These are phyloP conservation scores for Podospora pseudoanserina DNA, from an alignment of 495 filamentous ascomycete genomes.

Conservation along the genomic window DNA sequence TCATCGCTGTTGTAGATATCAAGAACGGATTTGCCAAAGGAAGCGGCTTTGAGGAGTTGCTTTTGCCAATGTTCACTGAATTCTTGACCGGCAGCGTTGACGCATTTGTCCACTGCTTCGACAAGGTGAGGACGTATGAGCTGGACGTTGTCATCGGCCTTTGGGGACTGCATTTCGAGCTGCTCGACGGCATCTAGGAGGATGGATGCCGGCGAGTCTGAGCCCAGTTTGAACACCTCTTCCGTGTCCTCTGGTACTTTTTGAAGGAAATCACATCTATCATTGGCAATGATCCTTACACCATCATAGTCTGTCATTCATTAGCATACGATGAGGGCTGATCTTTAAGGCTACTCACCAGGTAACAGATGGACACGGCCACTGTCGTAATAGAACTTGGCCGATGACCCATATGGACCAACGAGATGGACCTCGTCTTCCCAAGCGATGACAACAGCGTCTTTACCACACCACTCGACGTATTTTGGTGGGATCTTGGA, in stretches of 20 bases:
- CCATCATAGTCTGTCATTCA: slow-evolving; percentile 75
- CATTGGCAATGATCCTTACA: slow-evolving; percentile 79
- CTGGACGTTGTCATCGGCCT: slow-evolving; percentile 96
- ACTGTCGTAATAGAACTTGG: slow-evolving; percentile 81
- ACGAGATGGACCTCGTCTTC: slow-evolving; percentile 98
- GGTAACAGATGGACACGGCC: slow-evolving; percentile 83
- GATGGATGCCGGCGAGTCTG: slow-evolving; percentile 75
- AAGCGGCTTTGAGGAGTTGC: slow-evolving; percentile 87
- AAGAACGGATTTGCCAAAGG: slow-evolving; percentile 93
- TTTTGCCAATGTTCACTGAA: slow-evolving; percentile 92
- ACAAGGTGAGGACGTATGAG: slow-evolving; percentile 80
- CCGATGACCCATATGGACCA: slow-evolving; percentile 72
- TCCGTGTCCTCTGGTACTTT: slow-evolving; percentile 86
- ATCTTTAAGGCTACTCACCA: slow-evolving; percentile 53
- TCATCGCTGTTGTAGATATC: slow-evolving; percentile 97
- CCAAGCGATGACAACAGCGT: slow-evolving; percentile 92
- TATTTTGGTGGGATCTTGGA: slow-evolving; percentile 82
- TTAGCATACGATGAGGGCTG: slow-evolving; percentile 52
- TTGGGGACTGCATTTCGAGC: slow-evolving; percentile 88
- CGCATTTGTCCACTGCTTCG: slow-evolving; percentile 88
- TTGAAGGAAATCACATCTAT: slow-evolving; percentile 92
- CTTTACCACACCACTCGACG: slow-evolving; percentile 93
- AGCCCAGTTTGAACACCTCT: slow-evolving; percentile 83
- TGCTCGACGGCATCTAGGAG: slow-evolving; percentile 89
- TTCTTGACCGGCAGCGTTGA: slow-evolving; percentile 87